Percentiles rank a stretch among this genome's conserved stretches.
Conservation (phyloP, 108 stramenopile species). For the Cyclotella baltica region DNA sequence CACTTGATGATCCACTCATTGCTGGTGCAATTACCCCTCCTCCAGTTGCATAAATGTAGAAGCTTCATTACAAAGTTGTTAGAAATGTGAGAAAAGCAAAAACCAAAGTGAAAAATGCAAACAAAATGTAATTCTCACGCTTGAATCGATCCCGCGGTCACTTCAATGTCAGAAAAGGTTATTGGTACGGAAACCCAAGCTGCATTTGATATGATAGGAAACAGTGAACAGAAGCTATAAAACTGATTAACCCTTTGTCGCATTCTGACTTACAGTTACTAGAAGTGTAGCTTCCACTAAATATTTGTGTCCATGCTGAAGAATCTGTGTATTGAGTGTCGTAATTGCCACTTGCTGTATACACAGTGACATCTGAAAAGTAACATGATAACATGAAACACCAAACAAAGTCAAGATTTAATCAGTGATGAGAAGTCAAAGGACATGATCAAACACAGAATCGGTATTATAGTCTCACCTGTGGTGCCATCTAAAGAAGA, state of each 20-base stretch:
- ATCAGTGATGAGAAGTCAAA: not conserved
- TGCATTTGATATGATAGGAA: not conserved
- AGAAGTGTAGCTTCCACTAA: not conserved
- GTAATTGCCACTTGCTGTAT: conserved; percentile 7
- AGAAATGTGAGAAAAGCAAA: not conserved
- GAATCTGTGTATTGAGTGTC: not conserved
- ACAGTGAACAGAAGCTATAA: not conserved
- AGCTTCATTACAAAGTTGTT: not conserved
- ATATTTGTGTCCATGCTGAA: conserved; percentile 8
- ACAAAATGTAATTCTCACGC: not conserved
- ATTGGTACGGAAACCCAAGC: not conserved
- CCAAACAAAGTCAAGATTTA: not conserved
- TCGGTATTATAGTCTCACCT: not conserved
- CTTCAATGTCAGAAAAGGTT: not conserved
- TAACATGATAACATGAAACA: not conserved
- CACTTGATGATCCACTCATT: not conserved
- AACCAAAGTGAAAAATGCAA: not conserved
- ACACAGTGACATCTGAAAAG: conserved; percentile 1
- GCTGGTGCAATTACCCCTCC: not conserved
- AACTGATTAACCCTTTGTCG: not conserved
- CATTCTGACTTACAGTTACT: not conserved
- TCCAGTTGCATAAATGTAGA: not conserved
- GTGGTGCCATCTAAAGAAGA: not conserved
- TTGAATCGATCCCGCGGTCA: not conserved
- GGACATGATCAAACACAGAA: not conserved